Conservation (phyloP, 2,329 filamentous ascomycete genomes). For the Fusarium torreyae region DNA sequence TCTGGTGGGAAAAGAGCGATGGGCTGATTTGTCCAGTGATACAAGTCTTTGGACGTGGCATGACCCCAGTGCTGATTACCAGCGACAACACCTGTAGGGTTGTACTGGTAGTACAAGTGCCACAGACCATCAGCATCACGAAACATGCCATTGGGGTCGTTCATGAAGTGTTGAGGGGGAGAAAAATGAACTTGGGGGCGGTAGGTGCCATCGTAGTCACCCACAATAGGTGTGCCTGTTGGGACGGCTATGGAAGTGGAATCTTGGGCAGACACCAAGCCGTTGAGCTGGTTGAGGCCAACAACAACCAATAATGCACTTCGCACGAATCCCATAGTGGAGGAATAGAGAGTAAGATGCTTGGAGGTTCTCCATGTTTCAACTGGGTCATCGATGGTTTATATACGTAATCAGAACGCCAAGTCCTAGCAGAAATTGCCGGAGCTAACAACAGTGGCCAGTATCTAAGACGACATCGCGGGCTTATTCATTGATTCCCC, state of each 20-base stretch:
- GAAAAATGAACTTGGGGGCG: conserved; percentile 71
- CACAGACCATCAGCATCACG: conserved; percentile 69
- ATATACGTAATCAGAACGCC: too few relatives aligned
- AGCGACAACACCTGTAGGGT: conserved; percentile 58
- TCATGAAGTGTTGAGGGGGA: conserved; percentile 68
- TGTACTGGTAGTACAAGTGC: conserved; percentile 77
- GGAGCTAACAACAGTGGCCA: too few relatives aligned
- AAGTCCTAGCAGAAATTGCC: too few relatives aligned
- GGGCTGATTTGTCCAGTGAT: conserved; percentile 75
- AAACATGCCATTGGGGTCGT: conserved; percentile 77
- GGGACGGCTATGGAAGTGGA: conserved; percentile 27
- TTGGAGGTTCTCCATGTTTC: not conserved
- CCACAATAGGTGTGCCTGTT: conserved; percentile 44
- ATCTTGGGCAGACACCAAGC: not conserved
- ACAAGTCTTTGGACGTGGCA: conserved; percentile 73
- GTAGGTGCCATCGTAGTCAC: conserved; percentile 49
- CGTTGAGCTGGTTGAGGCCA: conserved; percentile 2
- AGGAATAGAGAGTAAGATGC: not conserved
- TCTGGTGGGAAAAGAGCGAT: conserved; percentile 70
- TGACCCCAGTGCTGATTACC: conserved; percentile 79
- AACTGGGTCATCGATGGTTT: too few relatives aligned
- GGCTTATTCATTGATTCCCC: too few relatives aligned
- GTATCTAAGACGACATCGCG: too few relatives aligned
- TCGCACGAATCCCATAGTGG: not conserved
- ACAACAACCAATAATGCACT: not conserved